Evolutionary conservation across 1,139 yeast species (phyloP).

Genomic region (Nematodospora anomalae): DNA sequence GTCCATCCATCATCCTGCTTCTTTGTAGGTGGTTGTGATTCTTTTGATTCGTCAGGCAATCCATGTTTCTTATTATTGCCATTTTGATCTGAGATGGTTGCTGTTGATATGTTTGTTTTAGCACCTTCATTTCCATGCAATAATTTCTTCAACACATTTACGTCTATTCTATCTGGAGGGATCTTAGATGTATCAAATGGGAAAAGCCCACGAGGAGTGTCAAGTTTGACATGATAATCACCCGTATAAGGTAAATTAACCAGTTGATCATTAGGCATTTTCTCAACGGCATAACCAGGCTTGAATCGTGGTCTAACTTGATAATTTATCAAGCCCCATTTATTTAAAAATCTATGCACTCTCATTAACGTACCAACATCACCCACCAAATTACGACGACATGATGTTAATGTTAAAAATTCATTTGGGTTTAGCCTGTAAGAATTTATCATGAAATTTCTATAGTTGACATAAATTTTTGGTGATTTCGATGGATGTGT

Average conservation of each 20-base stretch:
- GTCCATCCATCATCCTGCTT: conserved; percentile 61
- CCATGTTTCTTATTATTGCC: conserved; percentile 10
- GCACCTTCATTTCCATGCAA: conserved; percentile 20
- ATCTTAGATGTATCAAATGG: conserved; percentile 83
- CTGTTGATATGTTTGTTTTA: conserved; percentile 1
- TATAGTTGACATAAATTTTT: conserved; percentile 77
- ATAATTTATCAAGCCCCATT: conserved; percentile 96
- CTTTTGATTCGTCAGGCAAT: conserved; percentile 7
- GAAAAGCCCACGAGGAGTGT: conserved; percentile 91
- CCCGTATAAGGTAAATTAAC: conserved; percentile 64
- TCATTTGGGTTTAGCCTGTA: conserved; percentile 92
- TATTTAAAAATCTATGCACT: conserved; percentile 82
- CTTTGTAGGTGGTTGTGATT: conserved; percentile 18
- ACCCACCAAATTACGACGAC: conserved; percentile 91
- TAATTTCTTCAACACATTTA: conserved; percentile 55
- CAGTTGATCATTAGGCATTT: conserved; percentile 47
- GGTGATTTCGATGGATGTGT: conserved; percentile 84
- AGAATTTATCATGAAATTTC: conserved; percentile 92
- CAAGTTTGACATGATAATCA: conserved; percentile 67
- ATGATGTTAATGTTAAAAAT: conserved; percentile 88
- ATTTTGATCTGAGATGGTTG: conserved; percentile 6
- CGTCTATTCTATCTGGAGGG: conserved; percentile 54
- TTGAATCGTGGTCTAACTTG: conserved; percentile 75
- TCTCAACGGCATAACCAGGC: conserved; percentile 65
- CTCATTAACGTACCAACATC: conserved; percentile 94